phyloP scores from a whole-genome alignment of 2,329 filamentous ascomycete species.

The Chrysoporthe deuterocubensis region DNA sequence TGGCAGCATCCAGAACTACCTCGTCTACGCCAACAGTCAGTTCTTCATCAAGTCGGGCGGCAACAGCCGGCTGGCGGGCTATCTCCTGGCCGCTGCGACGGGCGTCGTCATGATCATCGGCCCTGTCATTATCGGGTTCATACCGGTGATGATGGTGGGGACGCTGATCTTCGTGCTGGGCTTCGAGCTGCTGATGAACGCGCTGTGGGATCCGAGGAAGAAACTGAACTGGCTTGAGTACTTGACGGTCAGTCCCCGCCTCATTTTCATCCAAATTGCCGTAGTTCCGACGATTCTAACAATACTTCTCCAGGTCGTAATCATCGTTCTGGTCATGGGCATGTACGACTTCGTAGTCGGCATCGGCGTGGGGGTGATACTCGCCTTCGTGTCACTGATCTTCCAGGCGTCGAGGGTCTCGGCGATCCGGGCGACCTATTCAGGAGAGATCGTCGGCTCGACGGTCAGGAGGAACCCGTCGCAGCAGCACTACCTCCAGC shows the following conservation, averaged over 20 bases:
- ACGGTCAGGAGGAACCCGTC: slow-evolving; percentile 90
- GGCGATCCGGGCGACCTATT: slow-evolving; percentile 87
- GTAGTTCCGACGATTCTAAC: not conserved
- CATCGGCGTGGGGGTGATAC: slow-evolving; percentile 86
- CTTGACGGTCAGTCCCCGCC: slow-evolving; percentile 64
- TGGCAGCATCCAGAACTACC: slow-evolving; percentile 94
- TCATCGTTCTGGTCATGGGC: slow-evolving; percentile 94
- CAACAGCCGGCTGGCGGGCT: slow-evolving; percentile 81
- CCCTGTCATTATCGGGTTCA: slow-evolving; percentile 86
- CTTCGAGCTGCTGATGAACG: slow-evolving; percentile 88
- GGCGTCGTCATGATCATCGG: slow-evolving; percentile 83
- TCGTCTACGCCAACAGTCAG: slow-evolving; percentile 97
- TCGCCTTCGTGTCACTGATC: slow-evolving; percentile 89
- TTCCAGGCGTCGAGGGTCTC: slow-evolving; percentile 90
- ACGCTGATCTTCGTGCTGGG: slow-evolving; percentile 94
- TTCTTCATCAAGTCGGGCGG: slow-evolving; percentile 94
- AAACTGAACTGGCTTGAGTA: slow-evolving; percentile 89
- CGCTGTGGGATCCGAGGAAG: slow-evolving; percentile 84
- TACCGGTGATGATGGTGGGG: slow-evolving; percentile 96
- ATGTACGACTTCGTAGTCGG: slow-evolving; percentile 95
- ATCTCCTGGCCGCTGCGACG: slow-evolving; percentile 81
- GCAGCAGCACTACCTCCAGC: slow-evolving; percentile 82
- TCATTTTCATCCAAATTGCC: not conserved
- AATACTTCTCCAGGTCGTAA: slow-evolving; percentile 60
- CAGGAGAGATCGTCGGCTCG: slow-evolving; percentile 85